Conservation (phyloP, 2,329 filamentous ascomycete genomes). For the Penicillium occitanis region DNA sequence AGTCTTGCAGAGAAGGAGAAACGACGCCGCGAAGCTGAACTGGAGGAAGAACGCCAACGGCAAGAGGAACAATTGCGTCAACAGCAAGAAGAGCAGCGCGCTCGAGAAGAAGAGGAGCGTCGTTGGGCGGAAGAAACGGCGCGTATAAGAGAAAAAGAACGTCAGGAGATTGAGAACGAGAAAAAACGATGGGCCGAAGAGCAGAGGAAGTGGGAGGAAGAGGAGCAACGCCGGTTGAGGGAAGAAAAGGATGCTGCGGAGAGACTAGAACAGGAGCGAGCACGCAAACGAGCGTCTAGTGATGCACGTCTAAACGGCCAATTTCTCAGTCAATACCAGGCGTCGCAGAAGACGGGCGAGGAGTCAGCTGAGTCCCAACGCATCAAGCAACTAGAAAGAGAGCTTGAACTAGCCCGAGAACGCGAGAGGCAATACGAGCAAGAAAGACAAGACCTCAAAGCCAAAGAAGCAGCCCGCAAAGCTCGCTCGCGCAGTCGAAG, state of each 20-base stretch:
- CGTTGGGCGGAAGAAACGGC: constrained; percentile 50
- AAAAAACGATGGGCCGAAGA: constrained; percentile 53
- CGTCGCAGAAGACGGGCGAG: constrained; percentile 57
- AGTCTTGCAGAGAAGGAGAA: constrained; percentile 83
- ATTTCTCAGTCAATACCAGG: constrained; percentile 82
- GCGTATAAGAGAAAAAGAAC: constrained; percentile 53
- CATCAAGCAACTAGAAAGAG: constrained; percentile 75
- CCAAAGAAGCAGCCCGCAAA: constrained; percentile 28
- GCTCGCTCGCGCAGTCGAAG: constrained; percentile 32
- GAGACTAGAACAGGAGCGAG: constrained; percentile 65
- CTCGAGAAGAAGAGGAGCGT: constrained; percentile 48
- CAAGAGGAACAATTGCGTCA: constrained; percentile 51
- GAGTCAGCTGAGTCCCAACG: constrained; percentile 61
- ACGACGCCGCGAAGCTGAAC: constrained; percentile 55
- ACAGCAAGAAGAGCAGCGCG: constrained; percentile 46
- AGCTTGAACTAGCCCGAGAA: constrained; percentile 66
- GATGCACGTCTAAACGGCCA: constrained; percentile 75
- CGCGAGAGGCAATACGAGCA: constrained; percentile 64
- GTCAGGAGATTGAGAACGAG: constrained; percentile 47
- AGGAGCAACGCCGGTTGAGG: constrained; percentile 67
- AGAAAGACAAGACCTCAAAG: constrained; percentile 55
- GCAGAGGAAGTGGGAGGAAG: constrained; percentile 68
- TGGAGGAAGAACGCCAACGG: constrained; percentile 55
- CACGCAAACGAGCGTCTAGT: constrained; percentile 59
- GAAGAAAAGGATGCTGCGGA: constrained; percentile 74